Base-by-base conservation (phyloP, 495 filamentous ascomycete genomes). In the Aspergillus sclerotiicarbonarius region DNA sequence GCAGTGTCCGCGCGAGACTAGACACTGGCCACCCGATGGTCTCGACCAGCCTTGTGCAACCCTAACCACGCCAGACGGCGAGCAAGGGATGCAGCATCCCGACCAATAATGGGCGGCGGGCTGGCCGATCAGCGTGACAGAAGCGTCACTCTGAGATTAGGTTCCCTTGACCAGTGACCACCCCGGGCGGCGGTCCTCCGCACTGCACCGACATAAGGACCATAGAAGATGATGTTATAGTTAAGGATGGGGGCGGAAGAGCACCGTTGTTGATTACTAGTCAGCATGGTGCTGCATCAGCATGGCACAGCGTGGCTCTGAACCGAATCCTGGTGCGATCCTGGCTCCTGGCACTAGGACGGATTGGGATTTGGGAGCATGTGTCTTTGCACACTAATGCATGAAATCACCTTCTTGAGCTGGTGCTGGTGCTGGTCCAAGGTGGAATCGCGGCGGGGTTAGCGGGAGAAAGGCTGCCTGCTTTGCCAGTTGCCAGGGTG, bases 351-450 rank as follows among this genome's bases (percentile, higher is more conserved):
- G 19, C 29, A 8, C 0, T 18, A 32, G 19, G 29, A 20, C 58
- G 39, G 55, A 60, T 60, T 25, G 50, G 4, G 39, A 5, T 9
- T 21, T n/a, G n/a, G 25, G 25, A 5, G 25, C 25, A 5, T 18
- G 18, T 25, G 1, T 15, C 37, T 10, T 29, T 39, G 21, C 33
- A 49, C 46, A 60, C 58, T 60, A 60, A 60, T 60, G 58, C 58
- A 60, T 46, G 52, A 60, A 49, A 60, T 60, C 25, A n/a, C 15
- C 12, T 21, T 16, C 29, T 48, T 33, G 35, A 41, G 13, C 37
- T 41, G 37, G 37, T 41, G 51, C 19, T 39, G 13, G 15, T 41
- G 29, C 8, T 35, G 33, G 33, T 13, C 33, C 33, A 9, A 9
- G 8, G 33, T 35, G 8, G 33, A 35, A 35, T 9, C 33, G 33